Evolutionary conservation across 306 rosid species (phyloP).

Genomic region (Glycine soja): DNA sequence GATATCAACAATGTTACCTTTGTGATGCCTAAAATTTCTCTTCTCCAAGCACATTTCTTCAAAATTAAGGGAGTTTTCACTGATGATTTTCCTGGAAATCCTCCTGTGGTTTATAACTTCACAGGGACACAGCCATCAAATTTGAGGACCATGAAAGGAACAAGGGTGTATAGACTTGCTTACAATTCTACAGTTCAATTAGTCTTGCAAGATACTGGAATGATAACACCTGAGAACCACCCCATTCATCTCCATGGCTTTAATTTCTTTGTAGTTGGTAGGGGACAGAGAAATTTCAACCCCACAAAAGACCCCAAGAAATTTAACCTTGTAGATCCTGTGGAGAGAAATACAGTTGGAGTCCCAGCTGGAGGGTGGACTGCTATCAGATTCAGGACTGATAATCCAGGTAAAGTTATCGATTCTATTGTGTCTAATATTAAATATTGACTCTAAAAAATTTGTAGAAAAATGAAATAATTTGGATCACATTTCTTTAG

Average conservation of each 20-base stretch:
- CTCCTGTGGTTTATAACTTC: constrained; percentile 59
- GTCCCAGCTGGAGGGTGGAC: constrained; percentile 90
- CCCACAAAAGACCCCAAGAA: constrained; percentile 57
- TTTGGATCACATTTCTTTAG: too few relatives aligned
- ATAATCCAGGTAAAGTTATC: constrained; percentile 75
- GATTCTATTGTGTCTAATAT: background rate
- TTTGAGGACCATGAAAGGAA: constrained; percentile 65
- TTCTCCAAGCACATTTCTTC: constrained; percentile 87
- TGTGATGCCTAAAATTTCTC: constrained; percentile 75
- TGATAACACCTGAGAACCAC: constrained; percentile 86
- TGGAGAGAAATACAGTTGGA: constrained; percentile 82
- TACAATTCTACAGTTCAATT: constrained; percentile 78
- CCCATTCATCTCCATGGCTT: constrained; percentile 91
- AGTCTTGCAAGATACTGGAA: constrained; percentile 84
- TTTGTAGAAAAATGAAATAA: too few relatives aligned
- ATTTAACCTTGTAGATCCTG: constrained; percentile 82
- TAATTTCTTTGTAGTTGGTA: constrained; percentile 83
- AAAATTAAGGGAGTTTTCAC: constrained; percentile 77
- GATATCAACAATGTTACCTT: constrained; percentile 76
- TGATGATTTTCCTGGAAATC: constrained; percentile 81
- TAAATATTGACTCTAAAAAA: too few relatives aligned
- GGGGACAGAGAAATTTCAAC: constrained; percentile 75
- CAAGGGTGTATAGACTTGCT: constrained; percentile 73
- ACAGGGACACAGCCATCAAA: constrained; percentile 69
- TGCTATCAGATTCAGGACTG: constrained; percentile 83